Percentiles rank a stretch among this genome's conserved stretches.
Conservation (phyloP, 202 grass and related monocot species). For the Cymbopogon flexuosus region DNA sequence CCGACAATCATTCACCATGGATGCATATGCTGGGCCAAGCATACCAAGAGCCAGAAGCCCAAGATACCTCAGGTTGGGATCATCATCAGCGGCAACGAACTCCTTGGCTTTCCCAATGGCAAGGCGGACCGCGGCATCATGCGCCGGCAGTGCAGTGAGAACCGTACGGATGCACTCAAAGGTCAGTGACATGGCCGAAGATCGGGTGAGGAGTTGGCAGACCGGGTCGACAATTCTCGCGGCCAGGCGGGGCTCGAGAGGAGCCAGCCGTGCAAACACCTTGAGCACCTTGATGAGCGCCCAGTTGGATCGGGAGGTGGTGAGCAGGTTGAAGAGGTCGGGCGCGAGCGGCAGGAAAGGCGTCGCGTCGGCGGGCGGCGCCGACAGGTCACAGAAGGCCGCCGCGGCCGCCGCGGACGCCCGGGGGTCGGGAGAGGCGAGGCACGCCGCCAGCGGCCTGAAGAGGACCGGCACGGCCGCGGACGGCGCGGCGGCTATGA, state of each 20-base stretch:
- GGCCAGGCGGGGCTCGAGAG: constrained; percentile 64
- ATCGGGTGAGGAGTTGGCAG: constrained; percentile 59
- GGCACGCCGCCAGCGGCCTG: constrained; percentile 83
- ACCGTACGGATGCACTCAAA: constrained; percentile 77
- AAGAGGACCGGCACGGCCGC: constrained; percentile 59
- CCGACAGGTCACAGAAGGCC: constrained; percentile 81
- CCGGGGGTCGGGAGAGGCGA: constrained; percentile 54
- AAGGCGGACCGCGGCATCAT: constrained; percentile 48
- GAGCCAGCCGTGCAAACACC: constrained; percentile 67
- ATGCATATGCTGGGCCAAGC: constrained; percentile 48
- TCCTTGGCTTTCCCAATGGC: constrained; percentile 76
- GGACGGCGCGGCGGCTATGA: constrained; percentile 54
- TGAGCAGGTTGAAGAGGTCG: constrained; percentile 66
- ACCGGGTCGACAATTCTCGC: constrained; percentile 66
- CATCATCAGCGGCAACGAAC: constrained; percentile 54
- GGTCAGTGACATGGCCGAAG: constrained; percentile 68
- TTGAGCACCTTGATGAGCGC: constrained; percentile 90
- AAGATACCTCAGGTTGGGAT: constrained; percentile 85
- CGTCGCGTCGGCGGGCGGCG: constrained; percentile 49
- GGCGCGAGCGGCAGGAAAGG: constrained; percentile 87
- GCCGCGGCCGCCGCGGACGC: constrained; percentile 52
- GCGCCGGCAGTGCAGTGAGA: constrained; percentile 46
- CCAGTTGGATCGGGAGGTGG: constrained; percentile 77
- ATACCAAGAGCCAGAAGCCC: constrained; percentile 67
- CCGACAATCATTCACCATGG: constrained; percentile 43